phyloP scores from a whole-genome alignment of 306 rosid genomes.

The Lupinus albus region DNA sequence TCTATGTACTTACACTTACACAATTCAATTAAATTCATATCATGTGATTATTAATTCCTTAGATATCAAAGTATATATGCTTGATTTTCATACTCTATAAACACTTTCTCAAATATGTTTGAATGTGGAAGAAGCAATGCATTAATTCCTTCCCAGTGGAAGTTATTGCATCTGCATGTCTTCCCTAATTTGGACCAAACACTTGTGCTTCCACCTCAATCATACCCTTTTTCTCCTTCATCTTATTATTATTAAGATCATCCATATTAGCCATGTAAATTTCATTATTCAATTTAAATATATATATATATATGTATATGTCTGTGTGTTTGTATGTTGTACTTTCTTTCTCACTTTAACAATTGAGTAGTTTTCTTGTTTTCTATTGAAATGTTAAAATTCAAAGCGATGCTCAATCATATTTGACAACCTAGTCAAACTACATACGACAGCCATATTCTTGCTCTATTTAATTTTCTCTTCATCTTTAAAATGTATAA shows the following conservation, averaged over 20 bases:
- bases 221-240: constrained; percentile 35
- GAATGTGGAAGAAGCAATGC: constrained; percentile 97
- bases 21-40: constrained; percentile 78
- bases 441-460: too few relatives aligned
- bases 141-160: constrained; percentile 84
- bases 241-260: constrained; percentile 48
- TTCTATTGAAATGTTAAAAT: too few relatives aligned
- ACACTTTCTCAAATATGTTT: neutral
- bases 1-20: constrained; percentile 95
- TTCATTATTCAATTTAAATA: constrained; percentile 48
- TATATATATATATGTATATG: constrained; percentile 18
- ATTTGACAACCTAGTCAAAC: too few relatives aligned
- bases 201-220: constrained; percentile 33
- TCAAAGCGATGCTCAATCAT: too few relatives aligned
- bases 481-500: too few relatives aligned
- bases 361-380: too few relatives aligned
- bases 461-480: too few relatives aligned
- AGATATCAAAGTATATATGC: neutral
- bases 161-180: constrained; percentile 67
- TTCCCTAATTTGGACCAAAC: neutral
- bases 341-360: too few relatives aligned
- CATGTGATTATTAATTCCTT: neutral
- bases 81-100: neutral
- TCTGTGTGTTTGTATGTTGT: neutral
- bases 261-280: constrained; percentile 40